A percentile compares a stretch with the other conserved stretches of the same genome.
phyloP scores from a whole-genome alignment of 2,329 filamentous ascomycete genomes.

The Claviceps pusilla region DNA sequence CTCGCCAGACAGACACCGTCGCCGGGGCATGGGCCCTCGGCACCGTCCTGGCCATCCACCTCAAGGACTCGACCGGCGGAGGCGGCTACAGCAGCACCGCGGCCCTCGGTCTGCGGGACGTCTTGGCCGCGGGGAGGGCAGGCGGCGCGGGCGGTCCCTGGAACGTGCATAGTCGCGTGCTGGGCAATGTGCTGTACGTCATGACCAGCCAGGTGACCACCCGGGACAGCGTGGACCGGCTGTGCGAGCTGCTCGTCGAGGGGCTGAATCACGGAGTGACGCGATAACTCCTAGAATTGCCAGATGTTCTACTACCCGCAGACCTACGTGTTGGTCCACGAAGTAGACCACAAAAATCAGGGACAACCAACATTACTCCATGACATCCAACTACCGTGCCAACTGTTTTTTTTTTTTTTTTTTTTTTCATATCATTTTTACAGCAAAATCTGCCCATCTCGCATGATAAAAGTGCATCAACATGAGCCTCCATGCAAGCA shows the following conservation, averaged over 20 bases:
- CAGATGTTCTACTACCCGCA: too few species aligned
- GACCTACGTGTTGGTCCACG: too few species aligned
- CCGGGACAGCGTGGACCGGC: conserved; percentile 13
- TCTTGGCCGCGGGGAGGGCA: conserved; percentile 13
- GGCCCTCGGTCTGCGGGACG: conserved; percentile 26
- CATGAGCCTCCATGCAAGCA: too few species aligned
- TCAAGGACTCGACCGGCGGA: conserved; percentile 25
- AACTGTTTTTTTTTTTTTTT: too few species aligned
- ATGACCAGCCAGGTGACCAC: conserved; percentile 37
- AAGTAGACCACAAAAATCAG: too few species aligned
- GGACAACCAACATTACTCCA: too few species aligned
- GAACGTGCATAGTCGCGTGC: conserved; percentile 38
- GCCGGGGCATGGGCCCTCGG: conserved; percentile 59
- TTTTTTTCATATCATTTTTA: too few species aligned
- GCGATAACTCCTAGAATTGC: background rate
- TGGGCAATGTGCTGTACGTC: conserved; percentile 44
- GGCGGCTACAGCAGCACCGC: conserved; percentile 32
- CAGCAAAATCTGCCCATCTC: too few species aligned
- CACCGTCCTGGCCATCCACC: conserved; percentile 53
- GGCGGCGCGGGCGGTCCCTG: conserved; percentile 19
- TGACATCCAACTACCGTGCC: too few species aligned
- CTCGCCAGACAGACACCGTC: conserved; percentile 35
- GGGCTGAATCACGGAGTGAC: background rate
- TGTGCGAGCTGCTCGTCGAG: conserved; percentile 10
- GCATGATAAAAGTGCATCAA: too few species aligned